phyloP scores from a whole-genome alignment of 805 yeast species.

The Candida odintsovae region DNA sequence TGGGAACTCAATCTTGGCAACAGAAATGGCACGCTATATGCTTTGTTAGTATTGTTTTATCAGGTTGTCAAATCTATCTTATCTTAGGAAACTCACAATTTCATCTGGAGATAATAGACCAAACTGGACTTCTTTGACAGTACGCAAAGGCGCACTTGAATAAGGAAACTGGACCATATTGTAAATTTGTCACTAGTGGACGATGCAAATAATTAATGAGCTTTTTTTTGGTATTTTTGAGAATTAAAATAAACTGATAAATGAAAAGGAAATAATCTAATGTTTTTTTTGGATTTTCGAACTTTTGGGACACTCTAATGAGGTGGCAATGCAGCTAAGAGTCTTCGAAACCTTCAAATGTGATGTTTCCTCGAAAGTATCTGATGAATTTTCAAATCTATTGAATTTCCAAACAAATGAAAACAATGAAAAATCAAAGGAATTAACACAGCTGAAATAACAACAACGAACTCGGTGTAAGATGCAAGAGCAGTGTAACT shows the following conservation, averaged over 20 bases:
- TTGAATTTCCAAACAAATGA: not conserved
- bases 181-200: slow-evolving; percentile 1
- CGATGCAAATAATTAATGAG: not conserved
- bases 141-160: slow-evolving; percentile 97
- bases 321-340: not conserved
- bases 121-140: slow-evolving; percentile 97
- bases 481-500: not conserved
- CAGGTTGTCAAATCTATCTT: slow-evolving; percentile 4
- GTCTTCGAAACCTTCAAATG: not conserved
- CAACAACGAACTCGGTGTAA: not conserved
- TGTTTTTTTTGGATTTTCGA: not conserved
- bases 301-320: not conserved
- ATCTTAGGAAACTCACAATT: slow-evolving; percentile 37
- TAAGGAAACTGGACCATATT: slow-evolving; percentile 64
- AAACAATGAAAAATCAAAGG: not conserved
- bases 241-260: not conserved
- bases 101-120: slow-evolving; percentile 98
- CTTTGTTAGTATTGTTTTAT: slow-evolving; percentile 13
- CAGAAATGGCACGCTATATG: slow-evolving; percentile 80
- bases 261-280: not conserved
- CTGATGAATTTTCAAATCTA: not conserved
- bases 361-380: not conserved
- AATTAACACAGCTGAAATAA: not conserved
- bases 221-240: not conserved
- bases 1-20: slow-evolving; percentile 96